phyloP scores from a whole-genome alignment of 1,284 basidiomycete genomes.

The Tylopilus orsonianus region DNA sequence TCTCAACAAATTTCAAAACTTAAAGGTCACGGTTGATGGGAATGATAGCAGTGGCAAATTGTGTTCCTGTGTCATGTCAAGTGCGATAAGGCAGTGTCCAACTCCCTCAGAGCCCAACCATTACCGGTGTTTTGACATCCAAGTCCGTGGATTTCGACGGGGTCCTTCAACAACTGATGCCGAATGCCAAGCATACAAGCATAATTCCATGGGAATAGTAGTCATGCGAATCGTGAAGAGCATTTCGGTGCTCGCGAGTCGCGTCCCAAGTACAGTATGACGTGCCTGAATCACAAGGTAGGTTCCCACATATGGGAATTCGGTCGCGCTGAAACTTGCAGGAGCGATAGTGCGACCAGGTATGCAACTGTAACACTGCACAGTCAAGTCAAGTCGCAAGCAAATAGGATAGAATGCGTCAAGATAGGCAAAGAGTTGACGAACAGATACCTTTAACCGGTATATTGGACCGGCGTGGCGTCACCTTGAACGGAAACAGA shows the following conservation, averaged over 20 bases:
- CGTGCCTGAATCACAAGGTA: not conserved
- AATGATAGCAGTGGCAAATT: not conserved
- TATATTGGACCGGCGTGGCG: constrained; percentile 9
- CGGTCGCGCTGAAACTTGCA: not conserved
- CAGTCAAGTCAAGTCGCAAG: not conserved
- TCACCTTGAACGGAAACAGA: constrained; percentile 19
- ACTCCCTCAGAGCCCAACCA: not conserved
- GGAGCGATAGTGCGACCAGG: not conserved
- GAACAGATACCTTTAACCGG: constrained; percentile 5
- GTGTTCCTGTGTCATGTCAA: not conserved
- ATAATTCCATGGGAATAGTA: not conserved
- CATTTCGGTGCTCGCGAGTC: not conserved
- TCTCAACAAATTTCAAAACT: not conserved
- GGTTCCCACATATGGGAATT: not conserved
- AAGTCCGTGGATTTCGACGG: not conserved
- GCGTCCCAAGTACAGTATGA: not conserved
- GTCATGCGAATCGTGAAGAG: not conserved
- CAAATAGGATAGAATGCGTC: not conserved
- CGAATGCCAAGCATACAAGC: not conserved
- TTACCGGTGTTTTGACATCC: not conserved
- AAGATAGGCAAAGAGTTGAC: not conserved
- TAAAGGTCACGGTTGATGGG: not conserved
- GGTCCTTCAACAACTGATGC: not conserved
- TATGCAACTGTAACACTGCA: not conserved
- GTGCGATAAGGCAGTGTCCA: not conserved